Base-by-base conservation (phyloP, 306 rosid species). In the cucumber (Cucumis sativus) region DNA sequence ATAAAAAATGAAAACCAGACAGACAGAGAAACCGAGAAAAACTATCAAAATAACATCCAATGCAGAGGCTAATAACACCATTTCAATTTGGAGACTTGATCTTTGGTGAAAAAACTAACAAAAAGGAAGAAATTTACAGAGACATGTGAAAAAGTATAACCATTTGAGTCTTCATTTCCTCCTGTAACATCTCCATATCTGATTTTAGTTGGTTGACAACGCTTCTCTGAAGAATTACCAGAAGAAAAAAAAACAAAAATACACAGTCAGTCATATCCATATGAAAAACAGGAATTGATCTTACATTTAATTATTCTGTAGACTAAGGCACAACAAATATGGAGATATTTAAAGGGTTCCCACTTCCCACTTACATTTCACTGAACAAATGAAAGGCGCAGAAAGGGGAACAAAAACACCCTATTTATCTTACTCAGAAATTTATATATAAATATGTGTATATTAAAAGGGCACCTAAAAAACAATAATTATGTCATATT, bases 121-220 rank as follows among this genome's bases (percentile, higher is more conserved):
- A 79, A 71, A 28, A 21, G 68, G 10, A n/a, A 78, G 7, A 70
- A 51, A 10, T 11, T 45, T 7, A 13, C 30, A 9, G 67, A 18
- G 13, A 12, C 35, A 23, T 41, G 8, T 23, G 79, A 40, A 65
- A 78, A 67, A 80, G 78, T 86, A 96, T 70, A 85, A 96, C 99
- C 97, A 91, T 80, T 25, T 78, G 92, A 2, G 86, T 88, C 84
- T 87, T 92, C 88, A 92, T 89, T 78, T 87, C 98, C 82, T 84
- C 86, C 79, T 86, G 91, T 66, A 96, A 83, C 80, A 2, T 79
- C 84, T 91, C 98, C 96, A 96, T 84, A 79, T 92, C 99, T 49
- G 85, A 89, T 85, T 87, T 87, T 82, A 96, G 89, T 79, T 96
- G 96, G 82, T 92, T 89, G 74, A 96, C 94, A 13, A 87, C 78